These are phyloP conservation scores for Saccharomycopsis phalli DNA, from an alignment of 1,139 yeast genomes.

Conservation along the genomic window DNA sequence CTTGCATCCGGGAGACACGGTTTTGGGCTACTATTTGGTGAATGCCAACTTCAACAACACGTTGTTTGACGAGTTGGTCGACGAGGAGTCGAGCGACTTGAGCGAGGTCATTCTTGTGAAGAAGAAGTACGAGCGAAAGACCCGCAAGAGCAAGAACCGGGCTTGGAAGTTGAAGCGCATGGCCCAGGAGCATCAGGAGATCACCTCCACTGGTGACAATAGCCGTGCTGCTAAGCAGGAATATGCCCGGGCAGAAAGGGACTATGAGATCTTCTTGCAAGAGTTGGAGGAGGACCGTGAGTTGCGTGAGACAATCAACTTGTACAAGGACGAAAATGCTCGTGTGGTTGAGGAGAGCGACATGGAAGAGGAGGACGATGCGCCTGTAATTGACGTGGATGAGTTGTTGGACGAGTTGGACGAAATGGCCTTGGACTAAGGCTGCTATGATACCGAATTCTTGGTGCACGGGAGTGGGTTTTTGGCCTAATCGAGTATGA, in stretches of 20 bases:
- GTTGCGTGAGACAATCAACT: slow-evolving; percentile 80
- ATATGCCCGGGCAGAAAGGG: slow-evolving; percentile 86
- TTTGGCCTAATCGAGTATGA: too few species aligned
- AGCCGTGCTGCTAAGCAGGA: slow-evolving; percentile 80
- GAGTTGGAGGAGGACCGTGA: slow-evolving; percentile 97
- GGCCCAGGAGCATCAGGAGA: slow-evolving; percentile 91
- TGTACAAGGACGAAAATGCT: slow-evolving; percentile 59
- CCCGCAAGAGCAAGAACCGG: slow-evolving; percentile 70
- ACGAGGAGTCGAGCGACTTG: slow-evolving; percentile 41
- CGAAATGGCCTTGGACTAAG: slow-evolving; percentile 72
- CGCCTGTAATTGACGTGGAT: slow-evolving; percentile 69
- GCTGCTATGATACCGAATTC: too few species aligned
- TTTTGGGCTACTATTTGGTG: slow-evolving; percentile 76
- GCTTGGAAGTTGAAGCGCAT: slow-evolving; percentile 95
- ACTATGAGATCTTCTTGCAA: slow-evolving; percentile 91
- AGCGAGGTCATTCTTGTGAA: slow-evolving; percentile 93
- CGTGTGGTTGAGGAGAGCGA: slow-evolving; percentile 27
- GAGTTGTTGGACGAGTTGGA: slow-evolving; percentile 87
- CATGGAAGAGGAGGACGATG: slow-evolving; percentile 53
- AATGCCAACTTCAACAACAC: slow-evolving; percentile 84
- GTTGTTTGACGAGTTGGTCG: slow-evolving; percentile 65
- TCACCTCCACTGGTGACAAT: slow-evolving; percentile 56
- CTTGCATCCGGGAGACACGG: slow-evolving; percentile 93
- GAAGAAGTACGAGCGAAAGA: slow-evolving; percentile 80
- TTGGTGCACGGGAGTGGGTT: too few species aligned